A percentile compares a stretch with the other conserved stretches of the same genome.
Conservation (phyloP, 225 moss, liverwort and hornwort species). For the Physcomitrellopsis africana region DNA sequence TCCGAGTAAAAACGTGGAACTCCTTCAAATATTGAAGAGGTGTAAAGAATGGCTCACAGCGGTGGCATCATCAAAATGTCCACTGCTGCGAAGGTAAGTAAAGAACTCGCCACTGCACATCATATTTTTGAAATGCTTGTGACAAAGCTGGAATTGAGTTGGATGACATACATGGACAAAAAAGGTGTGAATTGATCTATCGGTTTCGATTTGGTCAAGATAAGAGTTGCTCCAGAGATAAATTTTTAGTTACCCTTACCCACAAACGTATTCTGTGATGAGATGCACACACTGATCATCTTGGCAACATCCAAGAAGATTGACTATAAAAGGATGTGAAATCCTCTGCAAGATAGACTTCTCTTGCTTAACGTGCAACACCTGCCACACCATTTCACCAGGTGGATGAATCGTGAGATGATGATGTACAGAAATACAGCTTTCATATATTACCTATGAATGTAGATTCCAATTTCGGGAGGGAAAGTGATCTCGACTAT, state of each 20-base stretch:
- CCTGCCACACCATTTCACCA: conserved; percentile 43
- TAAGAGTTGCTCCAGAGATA: not conserved
- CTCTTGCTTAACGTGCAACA: conserved; percentile 95
- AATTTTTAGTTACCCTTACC: conserved; percentile 50
- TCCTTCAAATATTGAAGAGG: not conserved
- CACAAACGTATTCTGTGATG: conserved; percentile 91
- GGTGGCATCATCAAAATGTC: conserved; percentile 91
- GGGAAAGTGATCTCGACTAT: not conserved
- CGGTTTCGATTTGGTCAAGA: not conserved
- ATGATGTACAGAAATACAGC: not conserved
- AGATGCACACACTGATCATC: conserved; percentile 95
- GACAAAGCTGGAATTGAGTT: not conserved
- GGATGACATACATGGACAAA: not conserved
- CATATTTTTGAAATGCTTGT: not conserved
- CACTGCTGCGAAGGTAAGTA: conserved; percentile 92
- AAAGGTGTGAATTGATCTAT: not conserved
- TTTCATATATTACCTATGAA: not conserved
- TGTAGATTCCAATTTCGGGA: not conserved
- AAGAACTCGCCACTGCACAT: conserved; percentile 85
- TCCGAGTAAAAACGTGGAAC: not conserved
- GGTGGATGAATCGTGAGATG: not conserved
- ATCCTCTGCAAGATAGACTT: conserved; percentile 86
- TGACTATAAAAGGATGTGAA: conserved; percentile 93
- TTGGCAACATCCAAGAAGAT: conserved; percentile 86
- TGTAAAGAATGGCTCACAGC: conserved; percentile 48